These are phyloP conservation scores for Oidiodendron maius DNA, from an alignment of 495 filamentous ascomycete genomes.

Conservation along the genomic window DNA sequence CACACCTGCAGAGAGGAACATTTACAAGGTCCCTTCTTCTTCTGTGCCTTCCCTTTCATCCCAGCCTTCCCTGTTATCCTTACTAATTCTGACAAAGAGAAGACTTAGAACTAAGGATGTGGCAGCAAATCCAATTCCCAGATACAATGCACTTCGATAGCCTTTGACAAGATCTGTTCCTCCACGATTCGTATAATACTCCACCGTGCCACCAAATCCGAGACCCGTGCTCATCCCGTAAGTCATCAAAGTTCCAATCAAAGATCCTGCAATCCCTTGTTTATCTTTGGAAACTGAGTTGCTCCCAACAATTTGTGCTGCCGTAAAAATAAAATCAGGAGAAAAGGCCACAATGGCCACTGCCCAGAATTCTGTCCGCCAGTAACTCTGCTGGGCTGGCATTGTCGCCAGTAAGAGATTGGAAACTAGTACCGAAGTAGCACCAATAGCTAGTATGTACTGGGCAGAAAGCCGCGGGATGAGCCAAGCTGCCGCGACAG, in stretches of 20 bases:
- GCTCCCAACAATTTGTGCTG: slow-evolving; percentile 47
- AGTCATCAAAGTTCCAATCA: slow-evolving; percentile 42
- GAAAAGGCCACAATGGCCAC: slow-evolving; percentile 36
- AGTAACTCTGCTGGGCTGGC: slow-evolving; percentile 41
- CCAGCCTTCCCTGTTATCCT: slow-evolving; percentile 39
- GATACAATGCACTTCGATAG: slow-evolving; percentile 36
- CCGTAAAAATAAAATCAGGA: slow-evolving; percentile 45
- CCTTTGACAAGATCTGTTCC: slow-evolving; percentile 23
- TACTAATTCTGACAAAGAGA: slow-evolving; percentile 31
- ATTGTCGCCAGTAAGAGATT: slow-evolving; percentile 41
- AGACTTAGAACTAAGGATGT: slow-evolving; percentile 33
- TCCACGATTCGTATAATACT: slow-evolving; percentile 22
- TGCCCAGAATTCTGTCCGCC: slow-evolving; percentile 44
- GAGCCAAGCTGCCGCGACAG: slow-evolving; percentile 16
- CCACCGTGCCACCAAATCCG: slow-evolving; percentile 45
- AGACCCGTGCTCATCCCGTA: slow-evolving; percentile 43
- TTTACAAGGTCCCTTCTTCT: no score
- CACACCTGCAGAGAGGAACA: no score
- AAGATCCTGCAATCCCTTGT: slow-evolving; percentile 42
- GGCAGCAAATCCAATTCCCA: slow-evolving; percentile 36
- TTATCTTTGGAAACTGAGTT: slow-evolving; percentile 40
- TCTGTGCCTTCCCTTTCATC: no score
- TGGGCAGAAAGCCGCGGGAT: background rate
- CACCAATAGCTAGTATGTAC: slow-evolving; percentile 20
- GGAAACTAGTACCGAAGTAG: slow-evolving; percentile 28